Evolutionary conservation across 1,139 yeast genomes (phyloP).

Genomic region (Yamadazyma sp.): DNA sequence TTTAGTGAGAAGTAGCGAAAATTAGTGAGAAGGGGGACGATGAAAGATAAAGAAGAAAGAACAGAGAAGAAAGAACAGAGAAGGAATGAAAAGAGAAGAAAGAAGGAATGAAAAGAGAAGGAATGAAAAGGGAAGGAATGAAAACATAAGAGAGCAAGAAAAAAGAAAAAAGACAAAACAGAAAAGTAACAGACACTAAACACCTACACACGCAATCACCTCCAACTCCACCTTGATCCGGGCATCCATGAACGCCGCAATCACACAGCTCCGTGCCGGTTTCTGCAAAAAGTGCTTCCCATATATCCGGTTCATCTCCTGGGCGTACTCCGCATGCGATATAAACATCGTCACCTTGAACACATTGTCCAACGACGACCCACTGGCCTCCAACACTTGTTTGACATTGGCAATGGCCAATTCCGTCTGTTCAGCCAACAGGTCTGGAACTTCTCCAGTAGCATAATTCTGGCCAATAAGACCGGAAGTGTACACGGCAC

Average conservation of each 20-base stretch:
- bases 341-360: slow-evolving; percentile 55
- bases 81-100: too few relatives aligned
- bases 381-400: slow-evolving; percentile 45
- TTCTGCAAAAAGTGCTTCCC: slow-evolving; percentile 44
- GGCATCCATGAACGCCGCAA: slow-evolving; percentile 39
- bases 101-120: too few relatives aligned
- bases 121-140: too few relatives aligned
- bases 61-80: too few relatives aligned
- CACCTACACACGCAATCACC: slow-evolving; percentile 29
- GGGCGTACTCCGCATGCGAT: slow-evolving; percentile 43
- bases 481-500: slow-evolving; percentile 51
- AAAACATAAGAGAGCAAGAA: too few relatives aligned
- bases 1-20: background rate
- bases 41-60: too few relatives aligned
- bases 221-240: slow-evolving; percentile 36
- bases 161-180: too few relatives aligned
- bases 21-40: too few relatives aligned
- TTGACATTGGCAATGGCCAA: slow-evolving; percentile 45
- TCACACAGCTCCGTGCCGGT: slow-evolving; percentile 60
- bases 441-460: slow-evolving; percentile 39
- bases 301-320: slow-evolving; percentile 48
- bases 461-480: slow-evolving; percentile 31
- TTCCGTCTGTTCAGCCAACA: slow-evolving; percentile 46
- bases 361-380: slow-evolving; percentile 49
- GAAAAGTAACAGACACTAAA: background rate